Evolutionary conservation across 164 flowering plant species (phyloP), one percentile per base, ranked within the genome.

Genomic region (Vitis labrusca): DNA sequence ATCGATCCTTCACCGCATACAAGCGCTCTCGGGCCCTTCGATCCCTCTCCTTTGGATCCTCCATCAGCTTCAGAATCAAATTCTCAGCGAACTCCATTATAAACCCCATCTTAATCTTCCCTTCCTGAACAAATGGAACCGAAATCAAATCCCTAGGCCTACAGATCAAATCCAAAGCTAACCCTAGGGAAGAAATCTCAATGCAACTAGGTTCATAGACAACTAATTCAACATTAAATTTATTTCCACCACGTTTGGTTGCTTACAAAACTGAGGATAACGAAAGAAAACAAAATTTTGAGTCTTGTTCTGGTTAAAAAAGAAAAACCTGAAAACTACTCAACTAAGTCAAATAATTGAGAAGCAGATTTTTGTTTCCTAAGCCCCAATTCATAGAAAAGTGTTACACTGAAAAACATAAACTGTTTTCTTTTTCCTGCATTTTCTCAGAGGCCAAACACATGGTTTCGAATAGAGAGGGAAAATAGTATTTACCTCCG

Each of bases 1-100:
- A 91, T 15, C 76, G 71, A 14, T 88, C 97, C 77, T 88, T 82
- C 75, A 81, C 50, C 5, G 78, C 72, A 69, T 94, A 94, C 8
- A 91, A 23, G 62, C 84, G 97, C 74, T 92, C 94, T 76, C 97
- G 80, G 59, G 84, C 81, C 71, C 81, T 85, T 64, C 83, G 72
- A 59, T 94, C 98, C 73, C 97, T 87, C 81, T 88, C 95, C 73
- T 78, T 74, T 5, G 98, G 97, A 54, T 94, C 91, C 84, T 94
- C 98, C 98, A 94, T 94, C 76, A 89, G 4, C 80, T 86, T 85
- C 72, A 86, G 77, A 2, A 92, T 65, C 84, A 91, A 69, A 70
- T 94, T 85, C 89, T 92, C 95, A 1, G 98, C 98, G 61, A 92
- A 94, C 77, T 94, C 98, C 97, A 92, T 88, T 17, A 94, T 71